phyloP scores from a whole-genome alignment of 2,329 filamentous ascomycete species.

The Phaeosphaeria sp. region DNA sequence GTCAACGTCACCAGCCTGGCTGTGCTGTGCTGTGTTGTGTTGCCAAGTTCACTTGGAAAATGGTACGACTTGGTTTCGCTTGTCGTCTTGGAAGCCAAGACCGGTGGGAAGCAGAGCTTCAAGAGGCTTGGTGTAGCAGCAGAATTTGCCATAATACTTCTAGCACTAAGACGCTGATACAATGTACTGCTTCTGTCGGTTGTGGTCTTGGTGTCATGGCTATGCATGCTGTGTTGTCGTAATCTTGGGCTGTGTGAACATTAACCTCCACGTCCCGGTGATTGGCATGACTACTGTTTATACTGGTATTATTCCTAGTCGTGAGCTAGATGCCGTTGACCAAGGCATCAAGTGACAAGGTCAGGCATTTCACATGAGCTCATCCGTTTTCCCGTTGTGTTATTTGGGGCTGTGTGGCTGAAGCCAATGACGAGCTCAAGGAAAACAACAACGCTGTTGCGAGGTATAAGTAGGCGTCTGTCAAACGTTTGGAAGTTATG shows the following conservation, averaged over 20 bases:
- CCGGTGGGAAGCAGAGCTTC: constrained; percentile 15
- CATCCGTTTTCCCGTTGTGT: constrained; percentile 4
- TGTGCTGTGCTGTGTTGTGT: constrained; percentile 26
- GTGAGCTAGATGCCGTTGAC: constrained; percentile 8
- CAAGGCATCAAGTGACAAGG: constrained; percentile 15
- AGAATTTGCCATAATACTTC: constrained; percentile 6
- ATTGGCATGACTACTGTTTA: constrained; percentile 4
- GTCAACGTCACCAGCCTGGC: constrained; percentile 33
- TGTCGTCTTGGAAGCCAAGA: constrained; percentile 25
- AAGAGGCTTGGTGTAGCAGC: constrained; percentile 24
- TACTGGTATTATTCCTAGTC: neutral
- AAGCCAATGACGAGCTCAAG: constrained; percentile 2
- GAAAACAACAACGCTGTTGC: constrained; percentile 1
- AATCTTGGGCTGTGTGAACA: constrained; percentile 24
- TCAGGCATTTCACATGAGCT: constrained; percentile 12
- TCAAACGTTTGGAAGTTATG: constrained; percentile 9
- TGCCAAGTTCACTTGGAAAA: constrained; percentile 20
- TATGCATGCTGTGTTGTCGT: constrained; percentile 24
- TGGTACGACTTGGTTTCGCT: constrained; percentile 20
- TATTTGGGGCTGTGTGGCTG: constrained; percentile 16
- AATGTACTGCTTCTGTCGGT: neutral
- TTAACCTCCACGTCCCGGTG: neutral
- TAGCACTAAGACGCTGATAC: neutral
- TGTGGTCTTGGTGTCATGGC: constrained; percentile 10
- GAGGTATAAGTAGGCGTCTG: constrained; percentile 23